phyloP scores from a whole-genome alignment of 2,329 filamentous ascomycete genomes.

The Cordyceps militaris region DNA sequence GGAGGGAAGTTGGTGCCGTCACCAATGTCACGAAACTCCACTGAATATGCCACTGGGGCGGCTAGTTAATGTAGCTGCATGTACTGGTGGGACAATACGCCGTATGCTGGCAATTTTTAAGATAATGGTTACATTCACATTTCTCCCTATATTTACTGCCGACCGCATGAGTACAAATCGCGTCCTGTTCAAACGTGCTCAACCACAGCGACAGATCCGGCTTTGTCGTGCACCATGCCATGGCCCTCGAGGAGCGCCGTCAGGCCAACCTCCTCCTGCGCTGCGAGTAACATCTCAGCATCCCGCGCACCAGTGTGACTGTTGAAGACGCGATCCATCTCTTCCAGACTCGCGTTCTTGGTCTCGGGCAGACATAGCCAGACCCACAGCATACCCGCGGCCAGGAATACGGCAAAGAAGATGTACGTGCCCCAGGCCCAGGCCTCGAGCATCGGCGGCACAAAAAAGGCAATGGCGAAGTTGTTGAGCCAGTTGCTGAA shows the following conservation, averaged over 20 bases:
- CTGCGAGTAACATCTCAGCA: constrained; percentile 19
- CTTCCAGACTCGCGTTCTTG: constrained; percentile 45
- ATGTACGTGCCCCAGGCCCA: constrained; percentile 46
- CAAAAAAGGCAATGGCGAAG: constrained; percentile 40
- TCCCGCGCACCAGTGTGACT: constrained; percentile 27
- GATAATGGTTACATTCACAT: too few relatives aligned
- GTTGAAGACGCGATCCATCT: constrained; percentile 46
- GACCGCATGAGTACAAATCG: background rate
- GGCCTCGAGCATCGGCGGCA: constrained; percentile 31
- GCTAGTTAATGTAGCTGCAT: background rate
- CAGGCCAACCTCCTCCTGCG: constrained; percentile 21
- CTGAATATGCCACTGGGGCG: background rate
- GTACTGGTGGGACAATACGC: too few relatives aligned
- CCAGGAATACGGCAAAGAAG: constrained; percentile 47
- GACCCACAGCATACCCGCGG: constrained; percentile 39
- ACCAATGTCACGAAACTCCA: background rate
- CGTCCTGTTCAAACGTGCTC: background rate
- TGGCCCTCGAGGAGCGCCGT: background rate
- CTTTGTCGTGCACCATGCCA: constrained; percentile 6
- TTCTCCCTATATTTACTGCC: too few relatives aligned
- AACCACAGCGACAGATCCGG: background rate
- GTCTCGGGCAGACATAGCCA: constrained; percentile 48
- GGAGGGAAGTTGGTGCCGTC: background rate
- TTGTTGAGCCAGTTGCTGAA: constrained; percentile 40
- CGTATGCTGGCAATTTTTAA: background rate